These are phyloP conservation scores for Metschnikowia cubensis DNA, from an alignment of 805 yeast genomes.

Conservation along the genomic window DNA sequence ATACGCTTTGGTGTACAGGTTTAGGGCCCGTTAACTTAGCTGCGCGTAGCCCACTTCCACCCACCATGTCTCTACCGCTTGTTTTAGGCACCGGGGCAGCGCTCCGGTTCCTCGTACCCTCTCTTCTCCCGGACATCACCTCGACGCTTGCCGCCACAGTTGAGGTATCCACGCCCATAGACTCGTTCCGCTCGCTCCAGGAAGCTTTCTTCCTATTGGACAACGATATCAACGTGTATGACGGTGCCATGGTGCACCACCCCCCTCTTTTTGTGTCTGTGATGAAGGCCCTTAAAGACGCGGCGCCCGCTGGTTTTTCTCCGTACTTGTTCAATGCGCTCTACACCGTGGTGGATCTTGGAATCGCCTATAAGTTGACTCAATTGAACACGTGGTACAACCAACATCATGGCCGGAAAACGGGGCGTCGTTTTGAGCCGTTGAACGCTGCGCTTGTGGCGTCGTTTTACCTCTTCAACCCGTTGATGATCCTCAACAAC, in stretches of 20 bases:
- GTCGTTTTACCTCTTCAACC: slow-evolving; percentile 72
- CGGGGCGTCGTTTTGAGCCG: slow-evolving; percentile 17
- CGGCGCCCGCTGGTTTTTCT: slow-evolving; percentile 15
- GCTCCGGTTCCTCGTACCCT: slow-evolving; percentile 33
- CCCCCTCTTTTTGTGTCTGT: slow-evolving; percentile 64
- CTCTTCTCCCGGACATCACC: slow-evolving; percentile 29
- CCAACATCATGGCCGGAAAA: slow-evolving; percentile 18
- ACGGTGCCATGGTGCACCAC: slow-evolving; percentile 85
- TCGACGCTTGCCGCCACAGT: slow-evolving; percentile 36
- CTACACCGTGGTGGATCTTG: slow-evolving; percentile 57
- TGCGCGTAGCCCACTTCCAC: not conserved
- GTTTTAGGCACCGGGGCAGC: slow-evolving; percentile 18
- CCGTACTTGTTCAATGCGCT: slow-evolving; percentile 33
- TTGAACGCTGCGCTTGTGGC: slow-evolving; percentile 48
- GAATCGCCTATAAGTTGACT: slow-evolving; percentile 53
- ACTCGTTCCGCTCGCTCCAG: slow-evolving; percentile 53
- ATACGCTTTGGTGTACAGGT: not conserved
- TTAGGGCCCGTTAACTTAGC: not conserved
- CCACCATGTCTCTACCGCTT: slow-evolving; percentile 15
- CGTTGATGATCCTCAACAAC: slow-evolving; percentile 65
- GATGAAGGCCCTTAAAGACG: slow-evolving; percentile 37
- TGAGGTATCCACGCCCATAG: slow-evolving; percentile 58
- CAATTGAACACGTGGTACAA: slow-evolving; percentile 43
- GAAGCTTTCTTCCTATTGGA: slow-evolving; percentile 35
- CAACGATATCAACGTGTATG: slow-evolving; percentile 61